These are phyloP conservation scores for Hypholoma sublateritium DNA, from an alignment of 768 basidiomycete species.

Conservation along the genomic window DNA sequence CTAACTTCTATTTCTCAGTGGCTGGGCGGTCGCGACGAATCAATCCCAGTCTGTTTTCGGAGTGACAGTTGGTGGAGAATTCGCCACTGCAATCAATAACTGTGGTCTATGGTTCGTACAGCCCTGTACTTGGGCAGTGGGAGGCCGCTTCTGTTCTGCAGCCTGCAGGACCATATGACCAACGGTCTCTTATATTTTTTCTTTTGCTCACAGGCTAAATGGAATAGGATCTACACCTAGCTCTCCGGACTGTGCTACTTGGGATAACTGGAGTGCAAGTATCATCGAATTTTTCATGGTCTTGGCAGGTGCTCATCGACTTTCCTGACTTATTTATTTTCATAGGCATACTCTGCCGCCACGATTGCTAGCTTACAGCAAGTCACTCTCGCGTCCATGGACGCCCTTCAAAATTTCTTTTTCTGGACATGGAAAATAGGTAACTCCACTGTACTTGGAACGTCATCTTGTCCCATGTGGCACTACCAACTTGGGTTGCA, in stretches of 20 bases:
- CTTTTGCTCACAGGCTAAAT: slow-evolving; percentile 37
- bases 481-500: slow-evolving; percentile 86
- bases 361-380: slow-evolving; percentile 60
- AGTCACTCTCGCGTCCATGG: slow-evolving; percentile 81
- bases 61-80: slow-evolving; percentile 81
- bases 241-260: slow-evolving; percentile 34
- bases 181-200: slow-evolving; percentile 7
- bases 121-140: slow-evolving; percentile 4
- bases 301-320: slow-evolving; percentile 4
- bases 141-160: slow-evolving; percentile 5
- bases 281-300: not conserved
- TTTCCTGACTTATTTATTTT: slow-evolving; percentile 8
- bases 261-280: slow-evolving; percentile 48
- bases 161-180: slow-evolving; percentile 10
- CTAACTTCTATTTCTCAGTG: slow-evolving; percentile 33
- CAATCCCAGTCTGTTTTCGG: slow-evolving; percentile 74
- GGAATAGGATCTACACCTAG: slow-evolving; percentile 40
- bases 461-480: slow-evolving; percentile 79
- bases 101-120: slow-evolving; percentile 60
- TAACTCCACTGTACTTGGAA: slow-evolving; percentile 67
- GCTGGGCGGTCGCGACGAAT: slow-evolving; percentile 51
- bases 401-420: slow-evolving; percentile 89
- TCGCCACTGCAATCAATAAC: slow-evolving; percentile 75
- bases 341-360: slow-evolving; percentile 52
- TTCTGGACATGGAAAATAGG: slow-evolving; percentile 98